phyloP scores from a whole-genome alignment of 352 stramenopile species.

The Pythium sp. region DNA sequence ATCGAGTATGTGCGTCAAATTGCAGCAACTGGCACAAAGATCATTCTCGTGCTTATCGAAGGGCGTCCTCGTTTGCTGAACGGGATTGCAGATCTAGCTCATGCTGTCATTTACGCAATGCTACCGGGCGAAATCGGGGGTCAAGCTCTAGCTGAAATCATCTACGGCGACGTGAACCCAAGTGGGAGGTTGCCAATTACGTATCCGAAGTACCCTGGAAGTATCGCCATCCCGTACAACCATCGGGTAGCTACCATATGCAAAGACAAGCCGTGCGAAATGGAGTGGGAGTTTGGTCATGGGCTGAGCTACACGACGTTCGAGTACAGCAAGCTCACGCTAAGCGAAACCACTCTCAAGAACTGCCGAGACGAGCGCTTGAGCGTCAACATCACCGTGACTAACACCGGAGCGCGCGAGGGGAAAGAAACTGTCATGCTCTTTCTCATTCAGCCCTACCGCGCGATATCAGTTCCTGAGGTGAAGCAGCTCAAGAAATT shows the following conservation, averaged over 20 bases:
- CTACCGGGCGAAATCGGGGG: slow-evolving; percentile 77
- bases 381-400: slow-evolving; percentile 54
- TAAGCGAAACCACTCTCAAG: slow-evolving; percentile 27
- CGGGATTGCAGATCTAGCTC: slow-evolving; percentile 45
- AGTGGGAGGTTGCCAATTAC: slow-evolving; percentile 80
- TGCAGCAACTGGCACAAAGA: slow-evolving; percentile 57
- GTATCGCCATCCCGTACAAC: slow-evolving; percentile 75
- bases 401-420: slow-evolving; percentile 50
- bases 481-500: slow-evolving; percentile 84
- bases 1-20: slow-evolving; percentile 73
- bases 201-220: slow-evolving; percentile 69
- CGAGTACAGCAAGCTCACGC: slow-evolving; percentile 40
- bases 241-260: slow-evolving; percentile 61
- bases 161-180: slow-evolving; percentile 80
- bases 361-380: slow-evolving; percentile 21
- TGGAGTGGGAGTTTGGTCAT: slow-evolving; percentile 65
- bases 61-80: slow-evolving; percentile 76
- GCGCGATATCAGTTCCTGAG: slow-evolving; percentile 60
- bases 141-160: slow-evolving; percentile 77
- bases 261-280: slow-evolving; percentile 39
- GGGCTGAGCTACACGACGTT: slow-evolving; percentile 76
- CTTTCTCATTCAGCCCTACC: slow-evolving; percentile 69
- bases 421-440: slow-evolving; percentile 80
- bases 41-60: slow-evolving; percentile 80
- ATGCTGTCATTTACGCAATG: slow-evolving; percentile 79